These are phyloP conservation scores for Pichia thaimueangensis DNA, from an alignment of 805 yeast species.

Conservation along the genomic window DNA sequence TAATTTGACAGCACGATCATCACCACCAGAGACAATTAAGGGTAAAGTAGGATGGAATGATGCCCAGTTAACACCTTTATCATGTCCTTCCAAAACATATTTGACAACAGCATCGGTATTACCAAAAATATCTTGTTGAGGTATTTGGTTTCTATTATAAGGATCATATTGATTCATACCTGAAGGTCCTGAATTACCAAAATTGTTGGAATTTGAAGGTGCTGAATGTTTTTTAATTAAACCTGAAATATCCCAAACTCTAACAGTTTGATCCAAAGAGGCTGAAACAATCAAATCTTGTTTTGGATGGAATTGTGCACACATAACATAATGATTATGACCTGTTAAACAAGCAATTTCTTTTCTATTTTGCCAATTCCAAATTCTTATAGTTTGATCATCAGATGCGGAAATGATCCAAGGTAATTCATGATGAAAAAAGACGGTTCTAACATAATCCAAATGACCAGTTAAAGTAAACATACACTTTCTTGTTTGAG, in stretches of 20 bases:
- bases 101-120: slow-evolving; percentile 91
- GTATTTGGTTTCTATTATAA: slow-evolving; percentile 48
- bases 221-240: slow-evolving; percentile 94
- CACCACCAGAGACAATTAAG: slow-evolving; percentile 90
- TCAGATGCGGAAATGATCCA: slow-evolving; percentile 96
- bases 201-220: slow-evolving; percentile 20
- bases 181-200: slow-evolving; percentile 22
- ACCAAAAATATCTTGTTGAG: slow-evolving; percentile 91
- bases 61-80: slow-evolving; percentile 98
- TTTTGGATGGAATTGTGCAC: slow-evolving; percentile 94
- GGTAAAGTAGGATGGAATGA: slow-evolving; percentile 96
- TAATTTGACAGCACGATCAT: slow-evolving; percentile 87
- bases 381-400: slow-evolving; percentile 96
- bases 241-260: slow-evolving; percentile 98
- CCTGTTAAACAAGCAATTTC: slow-evolving; percentile 97
- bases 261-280: slow-evolving; percentile 95
- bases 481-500: slow-evolving; percentile 82
- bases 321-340: slow-evolving; percentile 97
- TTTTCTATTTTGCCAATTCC: slow-evolving; percentile 99
- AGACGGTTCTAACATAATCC: slow-evolving; percentile 91
- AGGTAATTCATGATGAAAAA: slow-evolving; percentile 92
- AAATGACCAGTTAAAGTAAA: slow-evolving; percentile 90
- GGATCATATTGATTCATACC: slow-evolving; percentile 37
- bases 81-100: slow-evolving; percentile 95
- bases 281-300: slow-evolving; percentile 95